Base-by-base conservation (phyloP, 352 stramenopile species). In the Thalassiosira oceanica region DNA sequence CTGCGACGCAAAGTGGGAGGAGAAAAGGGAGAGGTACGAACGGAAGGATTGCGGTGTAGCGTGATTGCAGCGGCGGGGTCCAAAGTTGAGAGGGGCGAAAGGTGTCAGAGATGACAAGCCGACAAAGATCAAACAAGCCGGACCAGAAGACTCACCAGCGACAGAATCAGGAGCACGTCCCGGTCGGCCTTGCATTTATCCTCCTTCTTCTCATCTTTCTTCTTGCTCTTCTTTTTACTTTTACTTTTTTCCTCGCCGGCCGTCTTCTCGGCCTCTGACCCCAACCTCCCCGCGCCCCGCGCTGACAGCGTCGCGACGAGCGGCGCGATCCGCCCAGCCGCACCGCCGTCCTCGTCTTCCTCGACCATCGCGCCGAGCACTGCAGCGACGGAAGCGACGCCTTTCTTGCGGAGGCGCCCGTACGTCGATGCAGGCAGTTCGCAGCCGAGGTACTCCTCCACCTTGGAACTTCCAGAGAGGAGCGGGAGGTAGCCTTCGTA, bases 401-500 rank as follows among this genome's bases (percentile, higher is more conserved):
- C 16, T 61, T 54, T 23, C 72, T 58, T 6, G 56, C 61, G 11
- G 36, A 36, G 18, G n/a, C 43, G 27, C 29, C 50, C 62, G 39
- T 78, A 81, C 2, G 65, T 70, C 6, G 71, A 81, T 7, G 16
- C 16, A n/a, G 65, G 41, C 10, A 81, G 45, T 15, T 77, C 60
- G 39, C 58, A 77, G 49, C 64, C 60, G 20, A 80, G 18, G 27
- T 74, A 68, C 42, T 78, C 49, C 37, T 72, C 56, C 45, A 61
- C 45, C 24, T 46, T 52, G 10, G 36, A 42, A 39, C 46, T 55
- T 11, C 18, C 44, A 2, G 23, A 16, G 23, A 71, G 45, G 56
- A 78, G 37, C 11, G 75, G 60, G 2, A 80, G 51, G 51, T 77
- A 80, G 46, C 71, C 53, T 29, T 78, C 52, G 41, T 57, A 74